These are phyloP conservation scores for Cicer pinnatifidum DNA, from an alignment of 306 rosid genomes.

Conservation along the genomic window DNA sequence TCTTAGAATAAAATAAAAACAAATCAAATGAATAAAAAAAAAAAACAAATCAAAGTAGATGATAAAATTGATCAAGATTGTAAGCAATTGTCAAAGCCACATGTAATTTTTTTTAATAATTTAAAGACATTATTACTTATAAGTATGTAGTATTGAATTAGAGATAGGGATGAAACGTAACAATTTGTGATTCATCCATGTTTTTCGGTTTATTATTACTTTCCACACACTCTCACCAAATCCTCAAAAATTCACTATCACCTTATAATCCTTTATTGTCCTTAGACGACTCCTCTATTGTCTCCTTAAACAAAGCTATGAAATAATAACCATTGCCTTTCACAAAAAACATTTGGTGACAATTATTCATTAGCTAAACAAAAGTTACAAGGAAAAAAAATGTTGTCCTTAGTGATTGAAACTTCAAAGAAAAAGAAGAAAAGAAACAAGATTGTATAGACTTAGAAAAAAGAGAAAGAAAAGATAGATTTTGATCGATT, in stretches of 20 bases:
- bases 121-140: not conserved
- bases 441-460: constrained; percentile 3
- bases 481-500: not conserved
- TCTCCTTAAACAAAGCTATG: constrained; percentile 64
- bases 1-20: too few relatives aligned
- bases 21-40: too few relatives aligned
- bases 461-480: not conserved
- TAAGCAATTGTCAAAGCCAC: not conserved
- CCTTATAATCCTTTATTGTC: constrained; percentile 45
- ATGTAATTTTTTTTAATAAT: not conserved
- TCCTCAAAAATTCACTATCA: constrained; percentile 17
- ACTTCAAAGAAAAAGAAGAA: constrained; percentile 30
- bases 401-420: constrained; percentile 13
- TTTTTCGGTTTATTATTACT: constrained; percentile 36
- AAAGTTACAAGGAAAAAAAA: constrained; percentile 4
- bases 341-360: constrained; percentile 37
- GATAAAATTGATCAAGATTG: too few relatives aligned
- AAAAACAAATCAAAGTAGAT: too few relatives aligned
- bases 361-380: constrained; percentile 35
- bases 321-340: constrained; percentile 52
- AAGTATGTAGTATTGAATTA: not conserved
- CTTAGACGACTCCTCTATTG: constrained; percentile 57
- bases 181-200: constrained; percentile 41
- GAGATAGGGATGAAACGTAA: constrained; percentile 25
- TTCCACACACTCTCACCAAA: not conserved